Evolutionary conservation across 2,329 filamentous ascomycete species (phyloP), one percentile per base, ranked within the genome.

Genomic region (Penicillium oxalicum): DNA sequence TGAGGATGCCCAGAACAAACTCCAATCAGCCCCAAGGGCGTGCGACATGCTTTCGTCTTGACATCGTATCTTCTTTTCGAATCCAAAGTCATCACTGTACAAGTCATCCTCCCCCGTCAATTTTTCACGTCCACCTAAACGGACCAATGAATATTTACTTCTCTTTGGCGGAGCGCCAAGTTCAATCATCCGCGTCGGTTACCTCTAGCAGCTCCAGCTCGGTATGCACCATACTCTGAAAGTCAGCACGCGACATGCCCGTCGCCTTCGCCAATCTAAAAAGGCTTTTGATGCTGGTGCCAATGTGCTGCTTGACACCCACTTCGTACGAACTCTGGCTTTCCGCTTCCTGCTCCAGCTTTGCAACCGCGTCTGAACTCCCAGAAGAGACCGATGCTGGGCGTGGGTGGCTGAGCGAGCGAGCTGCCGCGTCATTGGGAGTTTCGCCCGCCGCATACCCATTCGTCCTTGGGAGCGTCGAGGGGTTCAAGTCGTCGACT

Each of bases 261-360:
- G 77, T 77, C 26, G 74, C 74, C 57, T 73, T 77, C 1, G 81
- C 81, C 46, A 85, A 63, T 3, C 81, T 74, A 65, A 80, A 84
- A 60, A 85, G 63, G 59, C 79, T 82, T 69, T 84, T 84, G 57
- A 85, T 73, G 55, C 79, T 81, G 1, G 78, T 80, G 52, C 78
- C 75, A 48, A 85, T 82, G 56, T 85, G 82, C 61, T 82, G 79
- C 57, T 80, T 78, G 42, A 84, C 78, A 3, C 77, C 81, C 8
- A 80, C 66, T 59, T 83, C 81, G 2, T 77, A 78, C n/a, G 76
- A 69, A 3, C 77, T 77, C 52, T 72, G 71, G 34, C 60, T 73
- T 51, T 74, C 73, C 1, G 78, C 78, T 47, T 75, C 68, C 27
- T 75, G 66, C 58, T 84, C 81, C 37, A 84, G 63, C 36, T 67